A percentile compares a stretch with the other conserved stretches of the same genome.
Conservation (phyloP, 371 early-diverging fungal genomes). For the Massospora cicadina region DNA sequence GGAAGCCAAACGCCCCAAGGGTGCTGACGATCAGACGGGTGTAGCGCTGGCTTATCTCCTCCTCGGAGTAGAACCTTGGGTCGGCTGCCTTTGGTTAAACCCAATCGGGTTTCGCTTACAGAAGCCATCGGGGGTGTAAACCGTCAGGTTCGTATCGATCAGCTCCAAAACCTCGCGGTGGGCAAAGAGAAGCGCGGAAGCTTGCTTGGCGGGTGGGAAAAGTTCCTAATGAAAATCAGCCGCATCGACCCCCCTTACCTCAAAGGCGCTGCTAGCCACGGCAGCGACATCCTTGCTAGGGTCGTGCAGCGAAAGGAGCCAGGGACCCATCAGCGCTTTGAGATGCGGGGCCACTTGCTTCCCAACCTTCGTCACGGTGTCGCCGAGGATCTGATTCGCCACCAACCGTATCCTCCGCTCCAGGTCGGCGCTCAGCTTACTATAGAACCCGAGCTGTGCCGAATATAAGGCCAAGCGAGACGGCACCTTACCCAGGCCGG, state of each 20-base stretch:
- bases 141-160: slow-evolving; percentile 27
- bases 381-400: slow-evolving; percentile 28
- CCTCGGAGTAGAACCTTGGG: slow-evolving; percentile 35
- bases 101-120: slow-evolving; percentile 12
- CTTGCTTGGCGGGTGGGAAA: slow-evolving; percentile 32
- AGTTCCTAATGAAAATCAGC: slow-evolving; percentile 19
- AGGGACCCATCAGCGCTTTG: slow-evolving; percentile 36
- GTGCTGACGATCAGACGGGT: slow-evolving; percentile 32
- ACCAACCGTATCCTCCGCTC: slow-evolving; percentile 38
- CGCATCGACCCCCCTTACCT: slow-evolving; percentile 18
- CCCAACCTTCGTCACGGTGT: slow-evolving; percentile 30
- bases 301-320: slow-evolving; percentile 40
- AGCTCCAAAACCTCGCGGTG: slow-evolving; percentile 36
- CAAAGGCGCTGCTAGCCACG: slow-evolving; percentile 28
- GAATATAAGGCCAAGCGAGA: neutral
- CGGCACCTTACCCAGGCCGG: slow-evolving; percentile 13
- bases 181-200: slow-evolving; percentile 33
- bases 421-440: slow-evolving; percentile 34
- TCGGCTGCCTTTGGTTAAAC: slow-evolving; percentile 21
- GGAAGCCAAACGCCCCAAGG: slow-evolving; percentile 26
- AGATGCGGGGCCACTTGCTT: slow-evolving; percentile 39
- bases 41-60: slow-evolving; percentile 41
- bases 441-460: slow-evolving; percentile 26
- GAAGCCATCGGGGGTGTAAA: slow-evolving; percentile 38
- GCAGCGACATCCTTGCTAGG: slow-evolving; percentile 34